Base-by-base conservation (phyloP, 371 early-diverging fungal species). In the Rhizopus delemar region DNA sequence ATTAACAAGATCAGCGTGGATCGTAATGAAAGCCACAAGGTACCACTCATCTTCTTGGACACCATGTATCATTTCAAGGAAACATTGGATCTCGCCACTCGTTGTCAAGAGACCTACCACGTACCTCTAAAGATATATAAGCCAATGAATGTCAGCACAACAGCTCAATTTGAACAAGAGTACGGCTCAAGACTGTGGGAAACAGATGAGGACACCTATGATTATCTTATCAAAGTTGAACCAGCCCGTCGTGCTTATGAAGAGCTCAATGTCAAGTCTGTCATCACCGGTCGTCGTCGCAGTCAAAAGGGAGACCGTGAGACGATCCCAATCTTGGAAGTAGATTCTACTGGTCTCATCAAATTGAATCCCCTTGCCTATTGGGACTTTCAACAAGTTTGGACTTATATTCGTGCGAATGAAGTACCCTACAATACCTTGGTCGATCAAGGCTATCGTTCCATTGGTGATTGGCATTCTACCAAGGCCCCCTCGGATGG, bases 51-150 rank as follows among this genome's bases (percentile, higher is more conserved):
- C 63, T 96, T 96, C 65, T 71, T 96, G 63, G 94, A 96, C 72
- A 96, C 96, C 2, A 80, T 96, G 41, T 90, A 94, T 70, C 93
- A 96, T 74, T 96, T 96, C 71, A 77, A 83, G 53, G 96, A 96
- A 66, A 96, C 96, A 32, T 69, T 93, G 33, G 88, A 88, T 9
- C 79, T 96, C 38, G 87, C 90, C 11, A 65, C 81, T 22, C 84
- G 82, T 29, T 86, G 84, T 56, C 71, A 87, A 55, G 60, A 78
- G 16, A 82, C 81, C 45, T 96, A 94, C 78, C 65, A 80, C 48
- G 87, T 89, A 15, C 77, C 83, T 9, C 83, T 96, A 46, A 84
- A 91, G 60, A 73, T 85, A 41, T 94, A 77, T 75, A 86, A 86
- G 63, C 95, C 96, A 5, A 66, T 76, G 32, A 81, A 79, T 45